phyloP scores from a whole-genome alignment of 2,329 filamentous ascomycete genomes.

The Xylariaceae sp. region DNA sequence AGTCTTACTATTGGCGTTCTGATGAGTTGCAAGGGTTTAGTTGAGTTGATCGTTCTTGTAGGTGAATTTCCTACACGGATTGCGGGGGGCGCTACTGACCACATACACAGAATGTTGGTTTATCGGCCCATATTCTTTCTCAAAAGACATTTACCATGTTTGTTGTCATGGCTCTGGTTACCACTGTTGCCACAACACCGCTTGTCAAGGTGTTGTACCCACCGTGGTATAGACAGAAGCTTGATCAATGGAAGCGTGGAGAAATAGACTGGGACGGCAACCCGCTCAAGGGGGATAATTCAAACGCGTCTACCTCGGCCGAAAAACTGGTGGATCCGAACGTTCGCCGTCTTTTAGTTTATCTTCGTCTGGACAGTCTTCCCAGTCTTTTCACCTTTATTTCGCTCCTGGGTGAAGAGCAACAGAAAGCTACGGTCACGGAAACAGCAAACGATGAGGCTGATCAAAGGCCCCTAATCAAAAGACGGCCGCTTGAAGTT shows the following conservation, averaged over 20 bases:
- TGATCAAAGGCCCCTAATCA: constrained; percentile 27
- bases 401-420: constrained; percentile 65
- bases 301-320: constrained; percentile 33
- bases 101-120: constrained; percentile 58
- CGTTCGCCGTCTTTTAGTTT: constrained; percentile 69
- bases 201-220: constrained; percentile 67
- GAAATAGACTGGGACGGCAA: constrained; percentile 85
- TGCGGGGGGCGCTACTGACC: constrained; percentile 12
- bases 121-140: constrained; percentile 70
- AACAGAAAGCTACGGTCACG: constrained; percentile 21
- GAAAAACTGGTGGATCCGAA: constrained; percentile 36
- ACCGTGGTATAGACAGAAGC: constrained; percentile 71
- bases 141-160: constrained; percentile 74
- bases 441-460: constrained; percentile 21
- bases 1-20: constrained; percentile 82
- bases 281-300: constrained; percentile 41
- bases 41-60: constrained; percentile 91
- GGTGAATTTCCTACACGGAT: constrained; percentile 31
- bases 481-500: constrained; percentile 60
- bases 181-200: constrained; percentile 71
- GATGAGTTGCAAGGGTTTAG: constrained; percentile 96
- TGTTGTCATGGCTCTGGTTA: constrained; percentile 78
- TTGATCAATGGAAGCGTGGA: constrained; percentile 55
- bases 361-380: constrained; percentile 81
- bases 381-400: constrained; percentile 79